Evolutionary conservation across 352 stramenopile species (phyloP).

Genomic region (Globisporangium mamillatum): DNA sequence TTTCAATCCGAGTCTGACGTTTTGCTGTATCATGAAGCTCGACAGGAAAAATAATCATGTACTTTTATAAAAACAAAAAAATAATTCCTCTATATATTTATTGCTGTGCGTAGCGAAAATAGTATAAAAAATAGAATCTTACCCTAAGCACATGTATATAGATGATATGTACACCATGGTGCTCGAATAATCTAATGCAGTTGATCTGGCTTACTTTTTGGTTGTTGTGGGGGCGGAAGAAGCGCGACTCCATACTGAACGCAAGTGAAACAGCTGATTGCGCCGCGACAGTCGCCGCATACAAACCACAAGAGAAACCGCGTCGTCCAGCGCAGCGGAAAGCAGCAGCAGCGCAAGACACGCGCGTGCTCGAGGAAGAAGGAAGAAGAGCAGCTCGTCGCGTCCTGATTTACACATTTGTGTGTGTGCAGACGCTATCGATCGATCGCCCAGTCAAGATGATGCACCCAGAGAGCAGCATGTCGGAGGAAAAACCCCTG

Average conservation of each 20-base stretch:
- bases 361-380: neutral
- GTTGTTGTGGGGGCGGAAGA: neutral
- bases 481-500: conserved; percentile 20
- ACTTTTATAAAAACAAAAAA: too few relatives aligned
- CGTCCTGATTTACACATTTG: neutral
- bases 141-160: neutral
- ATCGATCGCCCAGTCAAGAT: conserved; percentile 8
- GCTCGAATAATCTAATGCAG: neutral
- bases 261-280: conserved; percentile 13
- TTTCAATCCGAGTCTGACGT: too few relatives aligned
- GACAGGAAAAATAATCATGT: too few relatives aligned
- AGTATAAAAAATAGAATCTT: too few relatives aligned
- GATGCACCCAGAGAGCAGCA: conserved; percentile 17
- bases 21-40: too few relatives aligned
- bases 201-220: neutral
- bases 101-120: too few relatives aligned
- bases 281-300: neutral
- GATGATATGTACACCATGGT: neutral
- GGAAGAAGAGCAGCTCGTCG: neutral
- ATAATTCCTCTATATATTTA: too few relatives aligned
- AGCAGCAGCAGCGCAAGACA: conserved; percentile 5
- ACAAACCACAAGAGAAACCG: conserved; percentile 14
- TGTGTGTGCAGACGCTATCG: neutral
- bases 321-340: conserved; percentile 4
- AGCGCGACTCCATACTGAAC: conserved; percentile 7